Percentiles rank a stretch among this genome's conserved stretches.
phyloP scores from a whole-genome alignment of 2,329 filamentous ascomycete species.

The Grosmannia clavigera region DNA sequence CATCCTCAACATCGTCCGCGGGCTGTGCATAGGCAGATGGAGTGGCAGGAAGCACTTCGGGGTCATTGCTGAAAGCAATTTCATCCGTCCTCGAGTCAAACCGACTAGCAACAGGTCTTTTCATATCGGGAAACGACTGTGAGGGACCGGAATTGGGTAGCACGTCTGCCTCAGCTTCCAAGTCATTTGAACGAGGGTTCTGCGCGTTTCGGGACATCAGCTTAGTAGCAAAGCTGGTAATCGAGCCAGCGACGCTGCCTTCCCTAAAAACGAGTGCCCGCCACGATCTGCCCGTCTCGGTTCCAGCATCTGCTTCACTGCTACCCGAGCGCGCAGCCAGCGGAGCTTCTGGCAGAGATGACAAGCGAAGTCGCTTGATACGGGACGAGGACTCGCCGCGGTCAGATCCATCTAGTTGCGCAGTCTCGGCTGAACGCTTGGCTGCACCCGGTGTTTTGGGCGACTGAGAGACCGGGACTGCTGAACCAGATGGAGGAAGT shows the following conservation, averaged over 20 bases:
- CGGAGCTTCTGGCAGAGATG: not conserved
- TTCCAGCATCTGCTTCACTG: not conserved
- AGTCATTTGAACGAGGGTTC: not conserved
- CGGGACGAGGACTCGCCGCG: not conserved
- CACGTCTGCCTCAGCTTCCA: not conserved
- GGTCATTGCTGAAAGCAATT: not conserved
- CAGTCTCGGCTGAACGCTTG: slow-evolving; percentile 1
- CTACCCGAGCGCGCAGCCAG: not conserved
- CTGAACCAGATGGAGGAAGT: not conserved
- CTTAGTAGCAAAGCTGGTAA: slow-evolving; percentile 8
- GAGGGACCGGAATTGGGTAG: not conserved
- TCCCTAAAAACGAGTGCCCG: slow-evolving; percentile 8
- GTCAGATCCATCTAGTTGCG: not conserved
- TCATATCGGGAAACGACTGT: not conserved
- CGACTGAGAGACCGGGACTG: not conserved
- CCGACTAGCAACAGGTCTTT: not conserved
- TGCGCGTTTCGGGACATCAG: slow-evolving; percentile 3
- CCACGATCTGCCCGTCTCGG: slow-evolving; percentile 5
- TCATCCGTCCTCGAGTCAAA: not conserved
- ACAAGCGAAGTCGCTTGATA: not conserved
- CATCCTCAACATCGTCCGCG: slow-evolving; percentile 3
- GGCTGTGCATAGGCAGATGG: not conserved
- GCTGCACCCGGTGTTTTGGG: not conserved
- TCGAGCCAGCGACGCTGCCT: slow-evolving; percentile 7
- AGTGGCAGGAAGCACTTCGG: not conserved